Evolutionary conservation across 202 grass and related monocot genomes (phyloP), one percentile per base, ranked within the genome.

Genomic region (Hordeum pubiflorum): DNA sequence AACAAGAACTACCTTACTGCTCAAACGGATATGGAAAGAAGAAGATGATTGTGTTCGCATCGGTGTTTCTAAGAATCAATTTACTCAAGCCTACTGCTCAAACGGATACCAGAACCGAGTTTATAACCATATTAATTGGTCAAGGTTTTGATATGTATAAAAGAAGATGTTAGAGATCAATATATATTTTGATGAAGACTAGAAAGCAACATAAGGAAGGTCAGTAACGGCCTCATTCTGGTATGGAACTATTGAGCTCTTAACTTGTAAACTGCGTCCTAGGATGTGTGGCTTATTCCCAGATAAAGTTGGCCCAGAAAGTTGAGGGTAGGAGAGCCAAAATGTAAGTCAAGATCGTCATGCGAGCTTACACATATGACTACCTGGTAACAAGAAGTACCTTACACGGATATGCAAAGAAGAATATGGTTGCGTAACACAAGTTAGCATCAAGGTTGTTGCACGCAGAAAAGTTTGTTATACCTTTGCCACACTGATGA

Each of bases 401-500:
- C 41, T 7, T 72, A 32, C 32, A 72, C 4, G 14, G 4, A 32
- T n/a, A 32, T 31, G 26, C 14, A 72, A n/a, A 52, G 14, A 72
- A 72, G 24, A 52, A 50, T 24, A 73, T 73, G 46, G n/a, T 54
- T 54, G 66, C 39, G 56, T 40, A 18, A 72, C 20, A 71, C 60
- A 8, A 38, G 63, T 9, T 20, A 39, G 63, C 18, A 21, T 67
- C n/a, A 66, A 38, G 63, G 33, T 21, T 66, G 13, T 43, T 17
- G 6, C 41, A 48, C 22, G 48, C 37, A 73, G 21, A 57, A 24
- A 55, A 59, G 1, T 7, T 29, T 21, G 76, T 67, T 48, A 22
- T 63, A 96, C 96, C 89, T 93, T 99, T 81, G 93, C 81, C 31
- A 99, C 91, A 70, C 84, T 93, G 78, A 99, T 86, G 57, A 94